phyloP scores from a whole-genome alignment of 1,139 yeast genomes.

The Blastobotrys arbuscula region DNA sequence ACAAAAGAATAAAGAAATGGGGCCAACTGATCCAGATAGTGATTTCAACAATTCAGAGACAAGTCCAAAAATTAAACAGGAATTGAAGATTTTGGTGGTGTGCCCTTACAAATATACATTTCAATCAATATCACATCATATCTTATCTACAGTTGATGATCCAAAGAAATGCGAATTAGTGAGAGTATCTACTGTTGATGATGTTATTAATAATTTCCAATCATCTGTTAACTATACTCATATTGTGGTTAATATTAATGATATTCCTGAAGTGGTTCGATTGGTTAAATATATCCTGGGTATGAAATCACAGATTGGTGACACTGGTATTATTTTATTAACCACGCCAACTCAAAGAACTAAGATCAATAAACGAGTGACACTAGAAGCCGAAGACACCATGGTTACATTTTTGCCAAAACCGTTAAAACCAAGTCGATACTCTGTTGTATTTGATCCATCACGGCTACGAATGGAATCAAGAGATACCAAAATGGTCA shows the following conservation, averaged over 20 bases:
- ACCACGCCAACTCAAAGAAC: slow-evolving; percentile 31
- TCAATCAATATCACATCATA: slow-evolving; percentile 31
- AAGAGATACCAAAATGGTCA: slow-evolving; percentile 27
- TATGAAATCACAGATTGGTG: background rate
- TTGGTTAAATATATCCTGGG: slow-evolving; percentile 14
- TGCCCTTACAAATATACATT: slow-evolving; percentile 31
- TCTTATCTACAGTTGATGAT: slow-evolving; percentile 29
- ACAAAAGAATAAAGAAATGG: slow-evolving; percentile 19
- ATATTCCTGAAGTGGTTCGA: slow-evolving; percentile 23
- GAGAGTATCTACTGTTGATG: slow-evolving; percentile 19
- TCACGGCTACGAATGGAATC: slow-evolving; percentile 24
- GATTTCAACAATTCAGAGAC: slow-evolving; percentile 1
- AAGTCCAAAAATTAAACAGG: slow-evolving; percentile 11
- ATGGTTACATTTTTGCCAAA: slow-evolving; percentile 26
- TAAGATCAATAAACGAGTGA: slow-evolving; percentile 20
- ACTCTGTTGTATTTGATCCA: slow-evolving; percentile 30
- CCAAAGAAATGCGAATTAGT: slow-evolving; percentile 24
- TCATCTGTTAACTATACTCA: slow-evolving; percentile 27
- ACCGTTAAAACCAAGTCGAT: slow-evolving; percentile 29
- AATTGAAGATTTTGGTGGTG: slow-evolving; percentile 26
- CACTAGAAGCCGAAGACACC: slow-evolving; percentile 12
- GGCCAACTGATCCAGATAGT: slow-evolving; percentile 12
- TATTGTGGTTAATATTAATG: slow-evolving; percentile 29
- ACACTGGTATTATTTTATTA: slow-evolving; percentile 28
- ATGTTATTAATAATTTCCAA: slow-evolving; percentile 11